Base-by-base conservation (phyloP, 768 basidiomycete genomes). In the Mycena galericulata region DNA sequence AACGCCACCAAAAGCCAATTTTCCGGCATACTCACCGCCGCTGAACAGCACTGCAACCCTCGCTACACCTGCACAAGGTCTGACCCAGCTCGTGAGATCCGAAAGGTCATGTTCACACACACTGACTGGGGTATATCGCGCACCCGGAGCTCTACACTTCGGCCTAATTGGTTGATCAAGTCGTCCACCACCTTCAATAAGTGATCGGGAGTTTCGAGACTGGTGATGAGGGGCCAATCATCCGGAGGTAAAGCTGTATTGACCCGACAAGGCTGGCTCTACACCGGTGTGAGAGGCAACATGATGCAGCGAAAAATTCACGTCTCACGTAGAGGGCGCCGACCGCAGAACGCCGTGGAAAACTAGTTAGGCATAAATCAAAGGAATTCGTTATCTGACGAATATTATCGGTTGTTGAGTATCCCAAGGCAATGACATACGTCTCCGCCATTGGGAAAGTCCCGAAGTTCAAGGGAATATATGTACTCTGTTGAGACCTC, bases 1-100 rank as follows among this genome's bases (percentile, higher is more conserved):
- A 66, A n/a, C 2, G 12, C 22, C 1, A 26, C 3, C 22, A 51
- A 62, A 1, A 38, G 22, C 3, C 5, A 12, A 22, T 29, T 53
- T 6, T 7, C n/a, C 22, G 43, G 30, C 15, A 47, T 36, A 24
- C 70, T 60, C 22, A 61, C 70, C 70, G 5, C 98, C 98, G 40
- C 95, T 97, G 78, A 99, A 99, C 11, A 99, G 85, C 11, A 99
- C 85, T 2, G 92, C 96, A 3, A 98, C 83, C 57, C 91, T 85
- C 5, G 91, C 84, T 55, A 82, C 77, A 9, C 83, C 82, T 57
- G 74, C 61, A 4, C 46, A n/a, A 9, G 65, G 66, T 15, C 66
- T 70, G 79, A 27, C 53, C 62, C 24, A 62, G n/a, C 58, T 41
- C 24, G 20, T 14, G 65, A 14, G 34, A 41, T 29, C 14, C 41